Evolutionary conservation across 441 rosid species (phyloP), one percentile per base, ranked within the genome.

Genomic region (Pelargonium cotyledonis): DNA sequence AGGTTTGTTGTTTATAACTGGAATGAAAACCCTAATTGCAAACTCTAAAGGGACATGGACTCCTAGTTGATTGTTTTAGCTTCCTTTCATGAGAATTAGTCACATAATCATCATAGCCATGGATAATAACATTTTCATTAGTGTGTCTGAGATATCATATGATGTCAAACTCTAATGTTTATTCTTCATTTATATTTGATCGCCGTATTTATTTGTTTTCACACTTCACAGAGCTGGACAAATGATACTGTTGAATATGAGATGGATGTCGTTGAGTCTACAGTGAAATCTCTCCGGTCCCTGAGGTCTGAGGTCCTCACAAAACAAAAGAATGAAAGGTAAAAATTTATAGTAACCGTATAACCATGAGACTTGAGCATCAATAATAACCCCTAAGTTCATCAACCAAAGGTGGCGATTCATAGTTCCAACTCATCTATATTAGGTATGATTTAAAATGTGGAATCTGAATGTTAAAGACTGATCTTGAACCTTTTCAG

Each of bases 311-410:
- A 82, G 77, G 85, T 85, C 73, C 88, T 85, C 66, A 86, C 85
- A 53, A 88, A 89, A 80, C 91, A 85, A 70, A 89, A 81, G 77
- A 89, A 88, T 83, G 96, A 88, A 78, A 90, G 93, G 97, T 90
- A 72, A 65, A 44, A 15, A 7, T n/a, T 47, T 43, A 65, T 31
- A 19, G 58, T 6, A 15, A 55, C 16, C 18, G 4, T 8, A 55
- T 5, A 55, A 55, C 9, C 23, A 55, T 15, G 9, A 53, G 60
- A 53, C 7, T 12, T 5, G 8, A 53, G 21, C 60, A 15, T 18
- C 4, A 4, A 16, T 16, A 7, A 18, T 15, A 55, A 15, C 7
- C 3, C 6, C 7, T 6, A 15, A 55, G 61, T 53, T 53, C 60
- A 53, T 53, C 8, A 53, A 6, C 21, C 60, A 53, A 53, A 53